Base-by-base conservation (phyloP, 2,329 filamentous ascomycete species). In the Fusarium devonianum region DNA sequence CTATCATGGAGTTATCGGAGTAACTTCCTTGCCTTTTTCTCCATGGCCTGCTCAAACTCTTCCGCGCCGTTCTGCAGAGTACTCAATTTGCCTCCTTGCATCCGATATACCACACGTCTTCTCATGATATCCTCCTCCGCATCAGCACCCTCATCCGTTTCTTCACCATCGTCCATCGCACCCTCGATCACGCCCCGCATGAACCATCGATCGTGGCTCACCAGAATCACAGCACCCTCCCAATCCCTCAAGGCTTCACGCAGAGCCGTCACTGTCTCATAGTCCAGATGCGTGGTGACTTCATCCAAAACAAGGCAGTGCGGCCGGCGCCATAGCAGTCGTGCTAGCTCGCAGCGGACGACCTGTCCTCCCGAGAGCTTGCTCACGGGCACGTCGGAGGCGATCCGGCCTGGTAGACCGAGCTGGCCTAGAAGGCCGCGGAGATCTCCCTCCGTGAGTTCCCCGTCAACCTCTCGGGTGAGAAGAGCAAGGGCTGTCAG, bases 161-260 rank as follows among this genome's bases (percentile, higher is more conserved):
- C 69, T 1, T 70, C 67, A 34, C 67, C 69, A 12, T 74, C 73
- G 4, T 71, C 73, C 30, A 77, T 30, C 7, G 56, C 56, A 3
- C 69, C 69, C 50, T 76, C 62, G 1, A 94, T 78, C 0, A 88
- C 88, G 3, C 84, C 85, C 34, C 86, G 80, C 73, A 94, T 81
- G 63, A 95, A 87, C 78, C 89, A 95, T 22, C 91, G 79, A 68
- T 95, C 90, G 73, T 95, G 91, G 25, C 85, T 91, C 4, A 94
- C 86, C 5, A 94, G 73, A 28, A 95, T 72, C 4, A 94, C 80
- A 0, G 89, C 90, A 0, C 90, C 90, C 45, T 85, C 80, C 79
- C 88, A 95, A 3, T 73, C 73, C 11, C 80, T 78, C 55, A 95
- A 69, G 2, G 87, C 87, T 17, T 82, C 78, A 1, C 87, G 79